A percentile compares a stretch with the other conserved stretches of the same genome.
These are phyloP conservation scores for Holtermanniella nyarrowii DNA, from an alignment of 768 basidiomycete genomes.

Conservation along the genomic window DNA sequence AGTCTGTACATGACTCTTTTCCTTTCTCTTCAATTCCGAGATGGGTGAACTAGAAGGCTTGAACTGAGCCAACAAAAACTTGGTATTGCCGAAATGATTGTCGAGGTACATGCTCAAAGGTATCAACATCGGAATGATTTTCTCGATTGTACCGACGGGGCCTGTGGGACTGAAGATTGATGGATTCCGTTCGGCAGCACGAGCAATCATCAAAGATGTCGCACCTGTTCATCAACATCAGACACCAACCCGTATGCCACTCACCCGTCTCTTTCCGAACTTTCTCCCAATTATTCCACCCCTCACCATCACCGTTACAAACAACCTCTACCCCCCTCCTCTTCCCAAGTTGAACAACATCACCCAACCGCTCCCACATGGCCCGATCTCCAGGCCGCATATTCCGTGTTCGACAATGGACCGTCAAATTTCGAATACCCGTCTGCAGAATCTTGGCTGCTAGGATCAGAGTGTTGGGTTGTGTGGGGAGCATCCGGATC, in stretches of 20 bases:
- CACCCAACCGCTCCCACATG: conserved; percentile 61
- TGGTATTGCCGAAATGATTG: conserved; percentile 73
- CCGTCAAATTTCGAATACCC: conserved; percentile 77
- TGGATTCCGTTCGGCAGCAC: conserved; percentile 86
- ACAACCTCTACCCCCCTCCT: conserved; percentile 74
- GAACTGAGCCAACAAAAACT: conserved; percentile 78
- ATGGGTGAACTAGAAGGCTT: conserved; percentile 53
- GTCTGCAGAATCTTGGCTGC: conserved; percentile 78
- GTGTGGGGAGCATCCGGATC: conserved; percentile 74
- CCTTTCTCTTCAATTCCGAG: conserved; percentile 46
- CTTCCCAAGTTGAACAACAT: conserved; percentile 77
- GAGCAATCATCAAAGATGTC: conserved; percentile 90
- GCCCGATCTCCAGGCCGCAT: conserved; percentile 81
- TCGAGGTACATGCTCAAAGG: conserved; percentile 53
- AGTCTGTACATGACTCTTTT: conserved; percentile 52
- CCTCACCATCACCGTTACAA: conserved; percentile 85
- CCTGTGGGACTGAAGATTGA: conserved; percentile 61
- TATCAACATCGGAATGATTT: conserved; percentile 53
- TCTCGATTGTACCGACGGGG: conserved; percentile 60
- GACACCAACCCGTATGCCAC: conserved; percentile 12
- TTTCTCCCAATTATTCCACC: conserved; percentile 65
- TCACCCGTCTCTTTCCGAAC: conserved; percentile 65
- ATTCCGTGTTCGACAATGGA: conserved; percentile 86
- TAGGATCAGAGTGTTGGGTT: conserved; percentile 80
- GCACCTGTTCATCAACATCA: conserved; percentile 49